Conservation (phyloP, 78 protist species). For the Polysphondylium violaceum region DNA sequence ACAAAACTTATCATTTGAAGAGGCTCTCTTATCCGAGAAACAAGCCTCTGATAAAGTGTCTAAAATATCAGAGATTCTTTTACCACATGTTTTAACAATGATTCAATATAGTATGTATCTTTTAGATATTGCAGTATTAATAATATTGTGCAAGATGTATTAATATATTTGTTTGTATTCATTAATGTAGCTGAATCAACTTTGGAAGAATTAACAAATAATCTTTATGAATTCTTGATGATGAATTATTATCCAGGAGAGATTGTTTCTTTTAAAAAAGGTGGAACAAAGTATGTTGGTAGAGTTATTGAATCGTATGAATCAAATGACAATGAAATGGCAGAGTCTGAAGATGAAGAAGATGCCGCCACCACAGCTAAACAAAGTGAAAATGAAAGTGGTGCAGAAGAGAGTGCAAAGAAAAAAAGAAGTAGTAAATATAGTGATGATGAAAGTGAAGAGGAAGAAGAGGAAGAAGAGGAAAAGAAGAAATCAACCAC, state of each 20-base stretch:
- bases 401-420: neutral
- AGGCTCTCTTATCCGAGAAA: slow-evolving; percentile 46
- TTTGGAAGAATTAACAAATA: neutral
- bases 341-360: neutral
- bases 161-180: neutral
- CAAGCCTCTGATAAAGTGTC: slow-evolving; percentile 21
- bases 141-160: neutral
- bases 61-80: slow-evolving; percentile 13
- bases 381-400: neutral
- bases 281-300: slow-evolving; percentile 10
- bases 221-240: slow-evolving; percentile 44
- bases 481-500: neutral
- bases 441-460: neutral
- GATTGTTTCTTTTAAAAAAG: slow-evolving; percentile 28
- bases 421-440: neutral
- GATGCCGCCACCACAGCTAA: neutral
- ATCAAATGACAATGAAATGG: too few species aligned
- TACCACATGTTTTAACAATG: slow-evolving; percentile 10
- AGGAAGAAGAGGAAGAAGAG: neutral
- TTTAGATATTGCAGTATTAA: neutral
- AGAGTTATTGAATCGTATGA: slow-evolving; percentile 3
- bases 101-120: slow-evolving; percentile 55
- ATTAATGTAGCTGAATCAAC: neutral
- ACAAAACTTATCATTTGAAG: slow-evolving; percentile 28
- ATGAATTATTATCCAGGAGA: slow-evolving; percentile 47